Conservation (phyloP, 2,329 filamentous ascomycete species). For the Apiospora arundinis region DNA sequence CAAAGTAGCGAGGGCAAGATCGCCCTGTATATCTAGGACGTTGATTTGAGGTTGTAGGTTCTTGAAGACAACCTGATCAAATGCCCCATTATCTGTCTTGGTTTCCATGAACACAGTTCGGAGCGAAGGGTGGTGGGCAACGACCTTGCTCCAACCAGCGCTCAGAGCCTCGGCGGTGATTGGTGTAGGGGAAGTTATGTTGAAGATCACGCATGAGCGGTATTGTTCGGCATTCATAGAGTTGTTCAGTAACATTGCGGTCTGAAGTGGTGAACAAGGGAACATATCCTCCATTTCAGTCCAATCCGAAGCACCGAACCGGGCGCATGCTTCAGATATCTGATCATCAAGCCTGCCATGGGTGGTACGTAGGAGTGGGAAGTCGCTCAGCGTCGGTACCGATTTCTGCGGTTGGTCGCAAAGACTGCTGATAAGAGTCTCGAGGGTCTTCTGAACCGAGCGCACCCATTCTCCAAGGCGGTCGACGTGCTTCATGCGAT, state of each 20-base stretch:
- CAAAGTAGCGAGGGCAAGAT: background rate
- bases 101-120: constrained; percentile 21
- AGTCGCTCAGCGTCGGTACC: constrained; percentile 23
- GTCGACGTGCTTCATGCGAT: constrained; percentile 23
- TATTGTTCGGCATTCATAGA: constrained; percentile 21
- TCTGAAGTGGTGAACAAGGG: constrained; percentile 24
- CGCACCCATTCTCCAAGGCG: constrained; percentile 21
- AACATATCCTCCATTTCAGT: constrained; percentile 23
- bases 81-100: constrained; percentile 16
- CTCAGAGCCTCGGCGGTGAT: constrained; percentile 1
- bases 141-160: constrained; percentile 18
- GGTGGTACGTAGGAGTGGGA: constrained; percentile 21
- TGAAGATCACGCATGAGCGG: constrained; percentile 23
- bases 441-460: background rate
- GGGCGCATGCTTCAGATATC: background rate
- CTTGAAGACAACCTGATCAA: constrained; percentile 22
- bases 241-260: constrained; percentile 22
- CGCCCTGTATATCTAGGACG: background rate
- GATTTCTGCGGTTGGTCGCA: background rate
- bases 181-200: background rate
- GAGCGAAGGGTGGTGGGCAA: constrained; percentile 19
- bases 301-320: constrained; percentile 15
- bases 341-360: constrained; percentile 20
- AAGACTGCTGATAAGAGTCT: constrained; percentile 8
- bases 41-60: constrained; percentile 1